Evolutionary conservation across 2,329 filamentous ascomycete genomes (phyloP).

Genomic region (Xylariaceae sp.): DNA sequence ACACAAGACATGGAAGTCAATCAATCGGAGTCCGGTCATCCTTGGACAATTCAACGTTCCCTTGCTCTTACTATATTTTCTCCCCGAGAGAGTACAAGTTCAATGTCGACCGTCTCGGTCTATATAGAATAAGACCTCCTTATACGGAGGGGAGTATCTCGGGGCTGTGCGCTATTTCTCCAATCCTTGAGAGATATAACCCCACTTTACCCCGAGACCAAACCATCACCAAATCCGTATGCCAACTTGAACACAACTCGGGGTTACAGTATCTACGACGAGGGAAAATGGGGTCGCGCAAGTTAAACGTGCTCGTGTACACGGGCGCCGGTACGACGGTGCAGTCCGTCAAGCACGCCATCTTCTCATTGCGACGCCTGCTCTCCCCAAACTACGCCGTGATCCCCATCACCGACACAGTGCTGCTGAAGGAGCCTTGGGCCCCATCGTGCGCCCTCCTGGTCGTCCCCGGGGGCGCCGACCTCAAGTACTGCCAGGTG

Average conservation of each 20-base stretch:
- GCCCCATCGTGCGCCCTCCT: conserved; percentile 77
- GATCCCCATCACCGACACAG: conserved; percentile 71
- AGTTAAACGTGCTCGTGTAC: conserved; percentile 90
- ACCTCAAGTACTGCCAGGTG: conserved; percentile 81
- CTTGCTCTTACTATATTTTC: too few species aligned
- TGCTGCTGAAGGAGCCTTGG: conserved; percentile 90
- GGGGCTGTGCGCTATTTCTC: conserved; percentile 3
- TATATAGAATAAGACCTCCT: too few species aligned
- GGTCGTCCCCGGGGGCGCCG: conserved; percentile 90
- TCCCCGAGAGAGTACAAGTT: too few species aligned
- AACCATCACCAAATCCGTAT: conserved; percentile 2
- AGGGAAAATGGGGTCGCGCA: conserved; percentile 66
- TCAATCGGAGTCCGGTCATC: too few species aligned
- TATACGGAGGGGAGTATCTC: too few species aligned
- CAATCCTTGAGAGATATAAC: conserved; percentile 2
- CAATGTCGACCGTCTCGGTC: too few species aligned
- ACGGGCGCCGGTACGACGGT: conserved; percentile 84
- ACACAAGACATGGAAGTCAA: too few species aligned
- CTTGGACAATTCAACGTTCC: too few species aligned
- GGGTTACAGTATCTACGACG: too few species aligned
- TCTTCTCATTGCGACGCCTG: conserved; percentile 78
- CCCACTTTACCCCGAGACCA: conserved; percentile 3
- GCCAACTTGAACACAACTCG: too few species aligned
- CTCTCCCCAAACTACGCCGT: conserved; percentile 91
- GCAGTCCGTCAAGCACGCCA: conserved; percentile 83